phyloP scores from a whole-genome alignment of 306 rosid genomes.

The Quercus dentata region DNA sequence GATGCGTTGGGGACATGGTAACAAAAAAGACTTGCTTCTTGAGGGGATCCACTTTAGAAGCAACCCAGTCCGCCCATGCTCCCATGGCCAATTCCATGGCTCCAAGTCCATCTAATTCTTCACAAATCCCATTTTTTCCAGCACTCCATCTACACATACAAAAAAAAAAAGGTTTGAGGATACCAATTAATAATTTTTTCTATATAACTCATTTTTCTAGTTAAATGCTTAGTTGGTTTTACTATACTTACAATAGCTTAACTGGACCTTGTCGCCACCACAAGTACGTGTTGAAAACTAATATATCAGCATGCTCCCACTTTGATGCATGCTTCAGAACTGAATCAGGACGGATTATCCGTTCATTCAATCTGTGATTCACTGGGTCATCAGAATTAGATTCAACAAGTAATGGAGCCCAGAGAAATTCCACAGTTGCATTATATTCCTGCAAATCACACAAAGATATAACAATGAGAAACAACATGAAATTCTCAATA shows the following conservation, averaged over 20 bases:
- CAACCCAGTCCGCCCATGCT: slow-evolving; percentile 95
- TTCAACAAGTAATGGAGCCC: slow-evolving; percentile 97
- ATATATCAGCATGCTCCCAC: slow-evolving; percentile 93
- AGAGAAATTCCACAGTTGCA: slow-evolving; percentile 94
- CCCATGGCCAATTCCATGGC: slow-evolving; percentile 95
- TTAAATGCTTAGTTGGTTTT: not conserved
- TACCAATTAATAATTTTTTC: slow-evolving; percentile 1
- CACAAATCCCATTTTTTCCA: slow-evolving; percentile 65
- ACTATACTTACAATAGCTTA: slow-evolving; percentile 74
- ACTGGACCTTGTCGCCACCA: slow-evolving; percentile 99
- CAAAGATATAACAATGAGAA: slow-evolving; percentile 8
- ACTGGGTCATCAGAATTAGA: slow-evolving; percentile 98
- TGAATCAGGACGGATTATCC: slow-evolving; percentile 92
- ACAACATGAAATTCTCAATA: not conserved
- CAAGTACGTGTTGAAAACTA: slow-evolving; percentile 87
- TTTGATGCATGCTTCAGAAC: slow-evolving; percentile 72
- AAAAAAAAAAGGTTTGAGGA: slow-evolving; percentile 4
- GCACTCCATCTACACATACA: slow-evolving; percentile 62
- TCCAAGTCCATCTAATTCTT: slow-evolving; percentile 64
- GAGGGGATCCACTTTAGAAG: slow-evolving; percentile 63
- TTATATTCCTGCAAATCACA: slow-evolving; percentile 74
- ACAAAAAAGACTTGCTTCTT: slow-evolving; percentile 70
- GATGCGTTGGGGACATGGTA: slow-evolving; percentile 97
- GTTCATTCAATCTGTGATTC: slow-evolving; percentile 76
- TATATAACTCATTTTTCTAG: not conserved